Conservation (phyloP, 2,329 filamentous ascomycete genomes). For the Akanthomyces lecanii region DNA sequence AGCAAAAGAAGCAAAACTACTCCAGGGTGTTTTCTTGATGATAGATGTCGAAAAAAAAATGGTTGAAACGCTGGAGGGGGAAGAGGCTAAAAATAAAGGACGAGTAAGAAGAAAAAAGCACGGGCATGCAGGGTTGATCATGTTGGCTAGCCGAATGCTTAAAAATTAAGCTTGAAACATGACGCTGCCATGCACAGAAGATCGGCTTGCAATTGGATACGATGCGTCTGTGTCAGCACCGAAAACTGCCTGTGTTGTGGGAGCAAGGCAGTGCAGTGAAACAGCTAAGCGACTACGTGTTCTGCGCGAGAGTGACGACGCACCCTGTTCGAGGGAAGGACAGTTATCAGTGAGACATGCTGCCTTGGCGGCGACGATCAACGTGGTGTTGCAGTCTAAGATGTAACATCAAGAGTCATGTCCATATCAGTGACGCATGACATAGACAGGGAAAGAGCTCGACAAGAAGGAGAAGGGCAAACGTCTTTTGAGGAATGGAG, state of each 20-base stretch:
- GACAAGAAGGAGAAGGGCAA: too few relatives aligned
- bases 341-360: too few relatives aligned
- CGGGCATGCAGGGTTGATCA: background rate
- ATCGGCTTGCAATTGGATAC: background rate
- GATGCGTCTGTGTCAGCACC: background rate
- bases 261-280: background rate
- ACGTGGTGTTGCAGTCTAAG: too few relatives aligned
- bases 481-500: too few relatives aligned
- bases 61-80: background rate
- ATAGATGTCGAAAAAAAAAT: background rate
- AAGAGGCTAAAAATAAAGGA: too few relatives aligned
- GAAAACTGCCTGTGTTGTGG: background rate
- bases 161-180: constrained; percentile 3
- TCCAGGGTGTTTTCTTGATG: too few relatives aligned
- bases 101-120: background rate
- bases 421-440: too few relatives aligned
- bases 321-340: too few relatives aligned
- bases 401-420: too few relatives aligned
- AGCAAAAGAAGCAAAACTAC: background rate
- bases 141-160: background rate
- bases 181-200: background rate
- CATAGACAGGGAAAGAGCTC: too few relatives aligned
- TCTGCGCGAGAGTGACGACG: too few relatives aligned
- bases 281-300: background rate
- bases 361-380: too few relatives aligned